Evolutionary conservation across 805 yeast genomes (phyloP), one percentile per base, ranked within the genome.

Genomic region (Yamadazyma phyllophila): DNA sequence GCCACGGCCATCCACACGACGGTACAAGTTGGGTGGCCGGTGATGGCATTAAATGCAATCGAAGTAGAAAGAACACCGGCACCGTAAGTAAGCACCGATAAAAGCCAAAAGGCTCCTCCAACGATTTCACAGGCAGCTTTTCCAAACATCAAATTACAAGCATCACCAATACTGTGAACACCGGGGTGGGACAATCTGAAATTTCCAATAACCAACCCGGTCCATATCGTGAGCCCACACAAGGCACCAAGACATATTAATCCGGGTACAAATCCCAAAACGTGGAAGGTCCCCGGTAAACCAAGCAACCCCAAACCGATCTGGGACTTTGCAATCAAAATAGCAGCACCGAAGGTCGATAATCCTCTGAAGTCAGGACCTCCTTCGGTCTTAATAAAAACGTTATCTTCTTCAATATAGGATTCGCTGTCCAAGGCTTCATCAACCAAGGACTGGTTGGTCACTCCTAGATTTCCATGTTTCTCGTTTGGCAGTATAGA

Each of bases 121-220:
- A 45, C 27, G 1, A 41, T 17, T n/a, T 48, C 51, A 42, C 51
- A 27, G 3, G 39, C 48, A 4, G 13, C 34, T 36, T 39, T 45
- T 17, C 51, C 51, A 31, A 45, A 48, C 42, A 48, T 36, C 7
- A 48, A 30, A 27, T 38, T 24, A 5, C 37, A 32, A 34, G 51
- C 51, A 45, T 48, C 51, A n/a, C 46, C 51, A 16, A 48, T 41
- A 42, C 44, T 42, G 38, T 48, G 39, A 16, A 48, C 46, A 14
- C 39, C 39, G 6, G 51, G 51, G 26, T 48, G 51, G 13, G 43
- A 17, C 7, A 48, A 17, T 16, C 51, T 40, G 24, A 48, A 48
- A 2, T 39, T 41, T 1, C 51, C 51, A 24, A 48, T 36, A 14
- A 42, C 43, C 11, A 39, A 5, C 5, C 51, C 51, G 7, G 51